Base-by-base conservation (phyloP, 2,329 filamentous ascomycete species). In the Fusarium subglutinans region DNA sequence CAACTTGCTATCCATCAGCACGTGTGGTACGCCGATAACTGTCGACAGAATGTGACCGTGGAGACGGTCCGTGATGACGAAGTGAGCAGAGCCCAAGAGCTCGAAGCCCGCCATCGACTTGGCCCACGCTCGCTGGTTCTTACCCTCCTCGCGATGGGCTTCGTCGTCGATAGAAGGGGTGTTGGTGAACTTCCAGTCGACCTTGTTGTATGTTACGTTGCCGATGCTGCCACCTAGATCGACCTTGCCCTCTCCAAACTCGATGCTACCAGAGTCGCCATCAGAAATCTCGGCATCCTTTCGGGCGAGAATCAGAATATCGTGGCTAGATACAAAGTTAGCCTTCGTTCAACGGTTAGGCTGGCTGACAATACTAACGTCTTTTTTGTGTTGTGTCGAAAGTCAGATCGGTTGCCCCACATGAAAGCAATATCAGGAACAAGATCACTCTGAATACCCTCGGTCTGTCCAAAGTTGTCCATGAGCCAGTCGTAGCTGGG, bases 1-100 rank as follows among this genome's bases (percentile, higher is more conserved):
- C 64, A 78, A 69, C 71, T 78, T 78, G 69, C 76, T 78, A 55
- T 78, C 76, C 76, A 78, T 78, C 53, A 78, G 61, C 44, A 78
- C 76, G 37, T 78, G 76, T 24, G 76, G 76, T n/a, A 76, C 75
- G 41, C 76, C 76, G 43, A 78, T 78, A 13, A 78, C 69, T 20
- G 76, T 78, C 8, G 76, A 78, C 20, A 78, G 61, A 57, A 78
- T 78, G 51, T 78, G 76, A 14, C 76, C 76, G 54, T 78, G 76
- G 11, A 78, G 75, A 41, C 76, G 75, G 54, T 78, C 76, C 11
- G 76, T 78, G 35, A 78, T 78, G 58, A 78, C 76, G 45, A 78
- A 78, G 26, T 73, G 73, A 41, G 76, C 76, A 20, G 76, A 78
- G 38, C 69, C 76, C 24, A 78, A 62, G 9, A 77, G 73, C 13